Evolutionary conservation across 169 alveolate species (phyloP).

Genomic region (Amoebophrya sp.): DNA sequence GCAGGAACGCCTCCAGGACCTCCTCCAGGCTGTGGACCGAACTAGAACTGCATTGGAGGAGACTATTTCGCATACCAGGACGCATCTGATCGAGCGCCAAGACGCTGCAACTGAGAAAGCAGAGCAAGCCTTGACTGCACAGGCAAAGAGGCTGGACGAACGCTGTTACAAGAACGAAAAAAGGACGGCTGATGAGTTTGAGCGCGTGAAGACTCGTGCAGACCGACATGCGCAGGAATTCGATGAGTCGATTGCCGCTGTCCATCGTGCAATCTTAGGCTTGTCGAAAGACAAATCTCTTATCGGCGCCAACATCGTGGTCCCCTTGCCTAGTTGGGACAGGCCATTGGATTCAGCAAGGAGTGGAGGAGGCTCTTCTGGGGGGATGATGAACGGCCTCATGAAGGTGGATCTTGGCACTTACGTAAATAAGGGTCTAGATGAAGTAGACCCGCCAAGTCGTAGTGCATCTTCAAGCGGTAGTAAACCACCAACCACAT

Average conservation of each 20-base stretch:
- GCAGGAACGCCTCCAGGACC: background rate
- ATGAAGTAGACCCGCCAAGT: too few relatives aligned
- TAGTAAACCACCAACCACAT: too few relatives aligned
- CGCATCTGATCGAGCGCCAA: background rate
- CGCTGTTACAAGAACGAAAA: background rate
- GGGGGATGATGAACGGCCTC: too few relatives aligned
- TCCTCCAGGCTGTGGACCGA: background rate
- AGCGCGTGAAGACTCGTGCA: background rate
- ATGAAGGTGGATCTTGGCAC: too few relatives aligned
- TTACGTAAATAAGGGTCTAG: too few relatives aligned
- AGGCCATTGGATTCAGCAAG: too few relatives aligned
- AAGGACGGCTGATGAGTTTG: background rate
- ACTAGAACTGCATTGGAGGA: background rate
- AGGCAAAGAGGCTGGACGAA: background rate
- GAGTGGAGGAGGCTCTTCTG: too few relatives aligned
- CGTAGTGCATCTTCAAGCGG: too few relatives aligned
- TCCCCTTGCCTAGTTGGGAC: background rate
- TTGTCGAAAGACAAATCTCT: background rate
- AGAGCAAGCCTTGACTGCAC: background rate
- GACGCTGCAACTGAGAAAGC: background rate
- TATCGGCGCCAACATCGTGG: constrained; percentile 5
- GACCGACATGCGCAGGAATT: too few relatives aligned
- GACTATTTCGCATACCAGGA: background rate
- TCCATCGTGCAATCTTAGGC: background rate
- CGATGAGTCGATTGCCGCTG: background rate